Base-by-base conservation (phyloP, 768 basidiomycete species). In the Psilocybe subaeruginosa region DNA sequence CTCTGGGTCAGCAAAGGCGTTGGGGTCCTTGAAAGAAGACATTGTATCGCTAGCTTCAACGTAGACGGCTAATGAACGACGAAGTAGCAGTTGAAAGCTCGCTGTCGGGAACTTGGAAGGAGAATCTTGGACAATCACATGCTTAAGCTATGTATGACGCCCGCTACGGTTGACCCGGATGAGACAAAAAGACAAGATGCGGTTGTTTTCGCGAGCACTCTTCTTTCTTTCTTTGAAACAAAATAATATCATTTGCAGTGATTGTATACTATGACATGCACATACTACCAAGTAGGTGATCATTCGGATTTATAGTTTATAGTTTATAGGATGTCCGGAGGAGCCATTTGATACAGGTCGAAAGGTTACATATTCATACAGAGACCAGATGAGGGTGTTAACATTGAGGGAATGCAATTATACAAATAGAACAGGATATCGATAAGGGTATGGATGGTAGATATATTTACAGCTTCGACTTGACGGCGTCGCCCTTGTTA, bases 1-100 rank as follows among this genome's bases (percentile, higher is more conserved):
- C 71, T 95, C 91, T 1, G 86, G 76, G 70, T 96, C 95, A 45
- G 81, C 76, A 68, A 89, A 91, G 19, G 84, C 77, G 61, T 80
- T 75, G 29, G 79, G 76, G 55, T 75, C 74, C 60, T 74, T 75
- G 73, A 85, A 76, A 49, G 72, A 74, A 49, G 76, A 68, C 77
- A 78, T 79, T 56, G 56, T 60, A 50, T 49, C 27, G 14, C 16
- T 23, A 23, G 23, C 23, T 23, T 23, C 23, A 23, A 23, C 23
- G 23, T 31, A 47, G n/a, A 14, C 14, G 41, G 41, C 5, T n/a
- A 5, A 5, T 43, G 5, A 43, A 30, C 12, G 45, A 23, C 35
- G 31, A 60, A 41, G 14, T 59, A 46, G 17, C 47, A 11, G 45
- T n/a, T 29, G 16, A 27, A 23, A 39, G 27, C 48, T 45, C 4